Conservation (phyloP, 306 rosid genomes). For the Gynostemma pentaphyllum region DNA sequence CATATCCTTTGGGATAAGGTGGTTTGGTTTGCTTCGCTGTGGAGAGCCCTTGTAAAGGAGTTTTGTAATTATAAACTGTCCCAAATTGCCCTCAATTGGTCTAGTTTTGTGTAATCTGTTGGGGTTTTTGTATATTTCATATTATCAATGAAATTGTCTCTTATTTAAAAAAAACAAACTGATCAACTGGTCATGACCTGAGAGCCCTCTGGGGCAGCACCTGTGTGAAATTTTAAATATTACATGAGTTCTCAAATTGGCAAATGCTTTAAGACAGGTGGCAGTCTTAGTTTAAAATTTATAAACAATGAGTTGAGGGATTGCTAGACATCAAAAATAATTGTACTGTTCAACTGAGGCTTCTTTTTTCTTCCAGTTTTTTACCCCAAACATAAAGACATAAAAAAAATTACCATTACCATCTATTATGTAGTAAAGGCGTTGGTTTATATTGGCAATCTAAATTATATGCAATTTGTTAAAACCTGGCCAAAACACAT, state of each 20-base stretch:
- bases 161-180: no score
- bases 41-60: no score
- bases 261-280: neutral
- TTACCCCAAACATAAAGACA: neutral
- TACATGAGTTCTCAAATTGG: neutral
- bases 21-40: no score
- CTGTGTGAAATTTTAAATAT: neutral
- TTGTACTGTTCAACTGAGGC: neutral
- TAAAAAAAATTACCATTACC: neutral
- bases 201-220: neutral
- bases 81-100: no score
- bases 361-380: neutral
- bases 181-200: neutral
- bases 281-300: neutral
- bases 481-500: neutral
- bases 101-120: no score
- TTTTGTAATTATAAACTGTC: no score
- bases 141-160: no score
- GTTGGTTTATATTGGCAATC: neutral
- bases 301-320: neutral
- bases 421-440: constrained; percentile 3
- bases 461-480: neutral
- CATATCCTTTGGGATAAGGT: no score
- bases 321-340: neutral
- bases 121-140: no score